Percentiles rank a stretch among this genome's conserved stretches.
Evolutionary conservation across 2,329 filamentous ascomycete genomes (phyloP).

Genomic region (Alternaria postmessia): DNA sequence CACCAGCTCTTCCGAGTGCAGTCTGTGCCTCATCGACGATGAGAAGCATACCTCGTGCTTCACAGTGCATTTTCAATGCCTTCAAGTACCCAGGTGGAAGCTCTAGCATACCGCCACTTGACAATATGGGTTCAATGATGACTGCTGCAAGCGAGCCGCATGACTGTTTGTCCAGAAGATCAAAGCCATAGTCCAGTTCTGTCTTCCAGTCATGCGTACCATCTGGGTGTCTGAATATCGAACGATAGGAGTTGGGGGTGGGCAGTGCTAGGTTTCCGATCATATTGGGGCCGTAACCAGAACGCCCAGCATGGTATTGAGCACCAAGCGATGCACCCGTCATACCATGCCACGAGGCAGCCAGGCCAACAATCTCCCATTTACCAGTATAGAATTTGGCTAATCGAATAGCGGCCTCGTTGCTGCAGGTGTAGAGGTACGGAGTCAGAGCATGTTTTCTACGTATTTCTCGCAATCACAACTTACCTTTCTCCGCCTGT

Average conservation of each 20-base stretch:
- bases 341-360: slow-evolving; percentile 67
- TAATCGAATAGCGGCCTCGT: slow-evolving; percentile 70
- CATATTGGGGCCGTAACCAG: slow-evolving; percentile 56
- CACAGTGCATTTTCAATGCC: slow-evolving; percentile 58
- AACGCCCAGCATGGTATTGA: slow-evolving; percentile 63
- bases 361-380: slow-evolving; percentile 69
- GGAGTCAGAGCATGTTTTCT: neutral
- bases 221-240: slow-evolving; percentile 66
- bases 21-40: slow-evolving; percentile 52
- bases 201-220: slow-evolving; percentile 71
- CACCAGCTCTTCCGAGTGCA: slow-evolving; percentile 44
- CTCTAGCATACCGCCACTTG: slow-evolving; percentile 67
- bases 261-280: slow-evolving; percentile 67
- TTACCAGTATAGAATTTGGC: slow-evolving; percentile 71
- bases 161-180: slow-evolving; percentile 66
- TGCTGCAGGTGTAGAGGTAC: slow-evolving; percentile 15
- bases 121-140: slow-evolving; percentile 68
- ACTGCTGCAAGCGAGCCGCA: slow-evolving; percentile 70
- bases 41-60: slow-evolving; percentile 44
- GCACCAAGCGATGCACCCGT: slow-evolving; percentile 63
- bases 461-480: neutral
- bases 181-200: slow-evolving; percentile 70
- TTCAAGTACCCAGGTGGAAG: slow-evolving; percentile 67
- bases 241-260: slow-evolving; percentile 68
- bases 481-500: slow-evolving; percentile 41